Evolutionary conservation across 1,284 basidiomycete genomes (phyloP), one percentile per base, ranked within the genome.

Genomic region (Ustilago tritici): DNA sequence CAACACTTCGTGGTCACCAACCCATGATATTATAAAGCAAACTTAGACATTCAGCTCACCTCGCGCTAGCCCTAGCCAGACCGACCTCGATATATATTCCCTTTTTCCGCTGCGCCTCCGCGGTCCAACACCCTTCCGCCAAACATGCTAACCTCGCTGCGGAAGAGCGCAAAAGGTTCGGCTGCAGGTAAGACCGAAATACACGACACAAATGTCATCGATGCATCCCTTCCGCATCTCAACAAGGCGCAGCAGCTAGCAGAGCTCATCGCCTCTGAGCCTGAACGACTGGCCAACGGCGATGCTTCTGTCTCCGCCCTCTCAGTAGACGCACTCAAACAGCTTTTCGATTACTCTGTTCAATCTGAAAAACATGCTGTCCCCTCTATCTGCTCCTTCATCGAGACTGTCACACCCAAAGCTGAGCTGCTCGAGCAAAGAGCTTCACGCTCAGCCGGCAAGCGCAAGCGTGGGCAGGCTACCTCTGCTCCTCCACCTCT

Each of bases 311-410:
- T 77, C 14, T 61, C 67, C 15, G 46, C 54, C 8, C 70, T 77
- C 46, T 67, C 70, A 10, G 55, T 67, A 7, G 36, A 57, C 5
- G 69, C 74, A 6, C 69, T 80, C 55, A 70, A 75, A 49, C 70
- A 72, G 65, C 58, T 78, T 52, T 78, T 80, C 55, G 69, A 76
- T 64, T 58, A 66, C 54, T 65, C 86, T 11, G 83, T 89, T 56
- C 76, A 76, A 7, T 86, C 92, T 14, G 95, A 97, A 87, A 78
- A 85, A 6, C 77, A 85, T 12, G 92, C 94, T 1, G 89, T 89
- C 47, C 88, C 90, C 4, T 90, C 92, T 84, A 89, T 98, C 35
- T 87, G 88, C 58, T 88, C 91, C 11, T 89, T 97, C 49, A 87
- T 97, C 65, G 82, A 89, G 0, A 92, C 92, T 40, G 88, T 95